Evolutionary conservation across 2,329 filamentous ascomycete genomes (phyloP), one percentile per base, ranked within the genome.

Genomic region (Sarocladium strictum): DNA sequence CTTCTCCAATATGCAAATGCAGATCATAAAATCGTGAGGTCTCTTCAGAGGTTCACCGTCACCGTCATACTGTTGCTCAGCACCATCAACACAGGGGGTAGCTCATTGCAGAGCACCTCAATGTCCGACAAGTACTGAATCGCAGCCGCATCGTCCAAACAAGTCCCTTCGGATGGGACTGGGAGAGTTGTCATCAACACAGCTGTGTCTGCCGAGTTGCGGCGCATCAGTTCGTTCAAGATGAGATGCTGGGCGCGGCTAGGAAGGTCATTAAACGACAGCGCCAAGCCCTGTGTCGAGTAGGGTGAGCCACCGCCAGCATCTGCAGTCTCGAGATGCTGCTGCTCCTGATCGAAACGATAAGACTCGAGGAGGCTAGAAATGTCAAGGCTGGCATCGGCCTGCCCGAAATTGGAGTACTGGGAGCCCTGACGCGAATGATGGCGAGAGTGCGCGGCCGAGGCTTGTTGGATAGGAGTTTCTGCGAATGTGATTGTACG

Each of bases 51-150:
- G 66, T 85, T 88, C 63, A 88, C 87, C 6, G 87, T 95, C 47
- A 95, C 90, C 15, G 89, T 95, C 87, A 95, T 91, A 63, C 85
- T 90, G 69, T 95, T 95, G 69, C 87, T 91, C 69, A 95, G 80
- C 37, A 96, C 87, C 67, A 96, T 73, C 62, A 95, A 67, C 45
- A 84, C 83, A 1, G 90, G 90, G 26, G 90, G 89, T 58, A 93
- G 72, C 11, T 82, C 86, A 62, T 86, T 81, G 67, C 87, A 93
- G 56, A 96, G 70, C 2, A 94, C 81, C 67, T 94, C 88, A 57
- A 93, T 75, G 68, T 91, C 87, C 51, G 81, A 85, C 49, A 96
- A 74, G 67, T 94, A 96, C 58, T 80, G 80, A 55, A 89, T 72
- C 61, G 87, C 89, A 17, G 87, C 83, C 38, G 75, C 73, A 66